phyloP scores from a whole-genome alignment of 805 yeast species.

The Suhomyces canberraensis region DNA sequence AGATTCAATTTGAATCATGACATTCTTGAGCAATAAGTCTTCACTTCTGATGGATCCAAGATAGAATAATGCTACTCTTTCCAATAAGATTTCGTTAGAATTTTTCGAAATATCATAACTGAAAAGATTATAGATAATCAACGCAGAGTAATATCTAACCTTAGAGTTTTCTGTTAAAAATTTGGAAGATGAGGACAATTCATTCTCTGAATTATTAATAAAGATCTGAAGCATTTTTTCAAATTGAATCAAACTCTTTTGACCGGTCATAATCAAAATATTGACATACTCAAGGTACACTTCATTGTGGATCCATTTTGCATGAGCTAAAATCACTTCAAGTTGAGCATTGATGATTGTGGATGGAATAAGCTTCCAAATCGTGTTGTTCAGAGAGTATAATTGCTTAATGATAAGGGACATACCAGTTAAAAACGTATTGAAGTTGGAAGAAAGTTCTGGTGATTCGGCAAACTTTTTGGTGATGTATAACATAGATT shows the following conservation, averaged over 20 bases:
- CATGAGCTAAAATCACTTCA: conserved; percentile 52
- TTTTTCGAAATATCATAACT: conserved; percentile 42
- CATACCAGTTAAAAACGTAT: conserved; percentile 24
- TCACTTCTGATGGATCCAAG: conserved; percentile 59
- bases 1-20: conserved; percentile 59
- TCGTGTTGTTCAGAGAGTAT: conserved; percentile 7
- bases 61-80: conserved; percentile 47
- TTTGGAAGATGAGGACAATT: conserved; percentile 26
- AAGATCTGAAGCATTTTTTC: conserved; percentile 62
- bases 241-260: conserved; percentile 34
- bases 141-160: conserved; percentile 41
- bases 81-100: conserved; percentile 47
- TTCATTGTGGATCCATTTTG: conserved; percentile 43
- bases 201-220: conserved; percentile 48
- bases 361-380: conserved; percentile 42
- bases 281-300: conserved; percentile 46
- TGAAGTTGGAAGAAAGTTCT: conserved; percentile 25
- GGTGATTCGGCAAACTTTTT: conserved; percentile 56
- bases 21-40: conserved; percentile 58
- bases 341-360: conserved; percentile 58
- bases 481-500: conserved; percentile 58
- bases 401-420: conserved; percentile 13
- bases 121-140: conserved; percentile 50
- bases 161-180: conserved; percentile 19
- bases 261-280: conserved; percentile 36